Percentiles rank a stretch among this genome's conserved stretches.
These are phyloP conservation scores for Henckelia pumila DNA, from an alignment of 257 asterid species.

Conservation along the genomic window DNA sequence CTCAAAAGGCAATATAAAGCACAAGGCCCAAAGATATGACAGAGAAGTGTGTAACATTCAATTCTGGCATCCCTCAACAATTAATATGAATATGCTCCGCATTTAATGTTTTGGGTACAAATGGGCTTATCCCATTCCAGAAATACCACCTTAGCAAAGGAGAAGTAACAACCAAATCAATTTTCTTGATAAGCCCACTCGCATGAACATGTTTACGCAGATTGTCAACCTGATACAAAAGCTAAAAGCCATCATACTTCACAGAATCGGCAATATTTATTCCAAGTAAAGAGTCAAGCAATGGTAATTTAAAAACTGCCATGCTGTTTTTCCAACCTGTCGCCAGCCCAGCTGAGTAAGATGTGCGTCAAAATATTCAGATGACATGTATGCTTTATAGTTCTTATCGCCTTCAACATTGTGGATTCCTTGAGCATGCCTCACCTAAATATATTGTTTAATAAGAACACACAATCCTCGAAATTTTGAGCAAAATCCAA, in stretches of 20 bases:
- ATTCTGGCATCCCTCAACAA: slow-evolving; percentile 8
- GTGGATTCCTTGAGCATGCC: slow-evolving; percentile 96
- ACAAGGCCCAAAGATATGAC: not conserved
- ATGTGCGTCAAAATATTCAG: slow-evolving; percentile 87
- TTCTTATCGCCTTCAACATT: slow-evolving; percentile 83
- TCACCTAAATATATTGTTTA: slow-evolving; percentile 63
- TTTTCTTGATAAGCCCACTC: slow-evolving; percentile 70
- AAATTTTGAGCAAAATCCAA: slow-evolving; percentile 39
- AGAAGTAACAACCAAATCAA: slow-evolving; percentile 83
- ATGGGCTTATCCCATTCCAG: slow-evolving; percentile 2
- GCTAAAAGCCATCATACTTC: slow-evolving; percentile 25
- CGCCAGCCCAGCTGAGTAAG: slow-evolving; percentile 89
- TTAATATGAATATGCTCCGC: not conserved
- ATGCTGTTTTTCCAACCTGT: slow-evolving; percentile 47
- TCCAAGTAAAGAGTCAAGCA: not conserved
- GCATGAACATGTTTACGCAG: slow-evolving; percentile 77
- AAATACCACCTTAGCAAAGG: slow-evolving; percentile 70
- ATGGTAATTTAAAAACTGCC: slow-evolving; percentile 14
- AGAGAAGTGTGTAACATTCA: slow-evolving; percentile 11
- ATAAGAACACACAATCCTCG: slow-evolving; percentile 44
- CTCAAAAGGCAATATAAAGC: slow-evolving; percentile 2
- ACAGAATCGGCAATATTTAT: slow-evolving; percentile 10
- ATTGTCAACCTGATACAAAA: slow-evolving; percentile 72
- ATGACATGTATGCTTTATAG: slow-evolving; percentile 72
- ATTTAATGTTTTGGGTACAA: slow-evolving; percentile 15